Evolutionary conservation across 2,329 filamentous ascomycete species (phyloP), one percentile per base, ranked within the genome.

Genomic region (Colletotrichum lindemuthianum): DNA sequence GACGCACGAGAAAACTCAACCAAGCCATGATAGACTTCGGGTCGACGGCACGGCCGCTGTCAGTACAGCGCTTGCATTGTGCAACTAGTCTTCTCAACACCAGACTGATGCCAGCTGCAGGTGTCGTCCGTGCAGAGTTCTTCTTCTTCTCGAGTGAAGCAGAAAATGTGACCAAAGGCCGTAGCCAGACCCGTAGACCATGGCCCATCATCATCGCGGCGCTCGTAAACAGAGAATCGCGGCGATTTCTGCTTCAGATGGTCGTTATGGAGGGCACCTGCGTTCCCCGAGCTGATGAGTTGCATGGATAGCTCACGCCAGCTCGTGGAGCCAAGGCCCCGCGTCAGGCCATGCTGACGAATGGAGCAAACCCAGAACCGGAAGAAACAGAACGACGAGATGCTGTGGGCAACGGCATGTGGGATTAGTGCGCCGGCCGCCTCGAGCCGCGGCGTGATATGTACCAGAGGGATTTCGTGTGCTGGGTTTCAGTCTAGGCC

Each of bases 401-500:
- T 33, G 8, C 10, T 6, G 47, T 63, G 41, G 36, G 44, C 32
- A 48, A 43, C 32, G 41, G 36, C 41, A 52, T 44, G 36, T 61
- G 57, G 50, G 39, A 24, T 54, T 44, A 47, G 7, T 40, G 47
- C 8, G 34, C 40, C 48, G 43, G 51, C 58, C 45, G 47, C 40
- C 32, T n/a, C 8, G 47, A 56, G 51, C 48, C 47, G 63, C 32
- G 41, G 63, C 58, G 24, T 52, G 51, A 57, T 52, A 37, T 63
- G 63, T 61, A 47, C 51, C 58, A 63, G 58, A 56, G 58, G 41
- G 36, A 65, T 63, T 52, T 63, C 51, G 47, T 65, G 58, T 63
- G 47, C 8, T 47, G 40, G 47, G 58, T 61, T 65, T 65, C 50
- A 61, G 58, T 57, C 15, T 34, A 48, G 15, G 36, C 58, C 41